Evolutionary conservation across 164 flowering plant species (phyloP).

Genomic region (Platanus orientalis): DNA sequence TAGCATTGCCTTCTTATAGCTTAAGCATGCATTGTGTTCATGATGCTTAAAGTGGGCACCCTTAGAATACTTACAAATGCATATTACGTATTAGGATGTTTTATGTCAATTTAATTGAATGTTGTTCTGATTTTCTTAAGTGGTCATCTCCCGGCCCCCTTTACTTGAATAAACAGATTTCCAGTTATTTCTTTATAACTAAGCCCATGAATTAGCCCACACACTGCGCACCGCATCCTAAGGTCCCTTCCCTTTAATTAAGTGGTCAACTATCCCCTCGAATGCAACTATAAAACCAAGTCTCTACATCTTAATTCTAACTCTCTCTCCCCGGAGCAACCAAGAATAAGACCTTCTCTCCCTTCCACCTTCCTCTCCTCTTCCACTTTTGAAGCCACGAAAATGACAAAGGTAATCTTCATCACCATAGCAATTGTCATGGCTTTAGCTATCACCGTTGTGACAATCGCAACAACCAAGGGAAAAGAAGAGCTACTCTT

Average conservation of each 20-base stretch:
- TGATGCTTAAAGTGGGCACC: background rate
- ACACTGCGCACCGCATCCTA: background rate
- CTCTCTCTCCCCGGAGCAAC: background rate
- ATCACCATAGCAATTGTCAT: conserved; percentile 25
- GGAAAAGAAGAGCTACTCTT: background rate
- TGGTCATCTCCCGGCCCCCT: background rate
- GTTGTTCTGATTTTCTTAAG: too few relatives aligned
- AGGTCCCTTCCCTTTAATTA: background rate
- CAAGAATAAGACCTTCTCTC: background rate
- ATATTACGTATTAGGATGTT: background rate
- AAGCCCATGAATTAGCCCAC: background rate
- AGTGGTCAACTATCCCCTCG: background rate
- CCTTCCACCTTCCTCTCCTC: background rate
- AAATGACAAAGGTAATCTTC: conserved; percentile 21
- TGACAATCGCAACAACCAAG: background rate
- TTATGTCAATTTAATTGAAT: background rate
- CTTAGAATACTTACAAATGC: background rate
- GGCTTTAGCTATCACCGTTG: conserved; percentile 32
- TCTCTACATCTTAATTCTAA: background rate
- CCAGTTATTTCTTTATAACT: background rate
- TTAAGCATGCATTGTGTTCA: background rate
- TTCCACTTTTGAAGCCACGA: conserved; percentile 16
- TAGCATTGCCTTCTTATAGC: too few relatives aligned
- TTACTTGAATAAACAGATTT: conserved; percentile 8
- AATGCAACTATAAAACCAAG: background rate